Percentiles rank a stretch among this genome's conserved stretches.
These are phyloP conservation scores for Collybia mongolica DNA, from an alignment of 768 basidiomycete species.

Conservation along the genomic window DNA sequence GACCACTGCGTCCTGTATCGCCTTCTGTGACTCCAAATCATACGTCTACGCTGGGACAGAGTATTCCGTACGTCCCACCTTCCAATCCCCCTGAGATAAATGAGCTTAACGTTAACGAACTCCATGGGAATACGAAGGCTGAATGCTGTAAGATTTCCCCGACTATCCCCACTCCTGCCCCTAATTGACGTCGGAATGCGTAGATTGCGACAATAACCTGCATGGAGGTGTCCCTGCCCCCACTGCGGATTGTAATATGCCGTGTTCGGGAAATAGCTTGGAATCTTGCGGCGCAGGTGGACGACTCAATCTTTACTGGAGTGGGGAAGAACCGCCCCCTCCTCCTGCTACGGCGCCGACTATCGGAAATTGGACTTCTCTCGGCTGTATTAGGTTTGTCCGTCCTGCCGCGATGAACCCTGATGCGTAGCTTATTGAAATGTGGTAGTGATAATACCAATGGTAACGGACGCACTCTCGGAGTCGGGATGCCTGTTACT, in stretches of 20 bases:
- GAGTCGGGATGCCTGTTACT: constrained; percentile 30
- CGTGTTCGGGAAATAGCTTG: constrained; percentile 55
- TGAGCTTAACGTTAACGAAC: not conserved
- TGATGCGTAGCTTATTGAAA: constrained; percentile 18
- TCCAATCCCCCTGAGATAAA: not conserved
- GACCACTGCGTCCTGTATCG: constrained; percentile 56
- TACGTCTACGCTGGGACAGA: constrained; percentile 73
- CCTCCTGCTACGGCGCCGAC: constrained; percentile 50
- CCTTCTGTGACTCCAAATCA: constrained; percentile 40
- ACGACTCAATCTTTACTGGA: constrained; percentile 65
- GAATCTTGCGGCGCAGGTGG: constrained; percentile 63
- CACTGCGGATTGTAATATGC: constrained; percentile 54
- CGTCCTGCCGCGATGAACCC: constrained; percentile 2
- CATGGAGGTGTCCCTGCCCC: constrained; percentile 43
- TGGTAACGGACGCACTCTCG: constrained; percentile 40
- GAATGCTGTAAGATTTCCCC: constrained; percentile 51
- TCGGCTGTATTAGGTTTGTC: constrained; percentile 69
- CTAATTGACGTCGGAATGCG: not conserved
- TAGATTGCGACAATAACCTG: constrained; percentile 66
- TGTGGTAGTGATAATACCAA: constrained; percentile 44
- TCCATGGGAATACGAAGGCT: constrained; percentile 17
- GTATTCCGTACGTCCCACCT: constrained; percentile 32
- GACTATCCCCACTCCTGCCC: not conserved
- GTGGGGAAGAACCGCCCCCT: constrained; percentile 53
- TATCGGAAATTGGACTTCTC: constrained; percentile 63